A percentile compares a stretch with the other conserved stretches of the same genome.
These are phyloP conservation scores for Secale cereale DNA, from an alignment of 176 grass and related monocot genomes.

Conservation along the genomic window DNA sequence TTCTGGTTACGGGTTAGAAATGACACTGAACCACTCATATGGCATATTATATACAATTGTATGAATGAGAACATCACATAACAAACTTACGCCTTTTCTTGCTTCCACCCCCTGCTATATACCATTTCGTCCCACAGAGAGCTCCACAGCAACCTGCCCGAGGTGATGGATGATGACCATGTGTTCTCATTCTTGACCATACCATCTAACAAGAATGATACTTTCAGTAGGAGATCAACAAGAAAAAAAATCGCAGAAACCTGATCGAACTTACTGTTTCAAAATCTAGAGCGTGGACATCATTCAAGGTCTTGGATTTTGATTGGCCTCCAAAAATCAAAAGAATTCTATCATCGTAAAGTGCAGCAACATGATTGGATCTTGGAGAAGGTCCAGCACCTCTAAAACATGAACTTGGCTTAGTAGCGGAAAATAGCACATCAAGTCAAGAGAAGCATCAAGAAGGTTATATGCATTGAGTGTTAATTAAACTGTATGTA, in stretches of 20 bases:
- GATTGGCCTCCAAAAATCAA: conserved; percentile 92
- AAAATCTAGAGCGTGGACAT: conserved; percentile 87
- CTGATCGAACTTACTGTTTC: conserved; percentile 70
- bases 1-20: background rate
- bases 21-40: background rate
- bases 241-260: background rate
- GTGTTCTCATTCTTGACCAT: conserved; percentile 90
- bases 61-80: background rate
- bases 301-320: conserved; percentile 92
- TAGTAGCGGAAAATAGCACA: conserved; percentile 26
- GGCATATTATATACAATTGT: background rate
- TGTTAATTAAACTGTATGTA: background rate
- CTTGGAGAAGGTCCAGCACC: conserved; percentile 90
- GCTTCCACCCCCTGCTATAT: conserved; percentile 93
- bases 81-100: conserved; percentile 86
- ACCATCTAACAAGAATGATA: conserved; percentile 68
- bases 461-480: background rate
- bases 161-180: conserved; percentile 88
- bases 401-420: conserved; percentile 50
- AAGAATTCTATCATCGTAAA: conserved; percentile 87
- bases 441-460: background rate
- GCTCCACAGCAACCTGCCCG: conserved; percentile 87
- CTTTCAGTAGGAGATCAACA: conserved; percentile 26
- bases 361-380: conserved; percentile 79
- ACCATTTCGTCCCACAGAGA: conserved; percentile 99